Evolutionary conservation across 2,329 filamentous ascomycete genomes (phyloP), one percentile per base, ranked within the genome.

Genomic region (Paracamarosporium sp.): DNA sequence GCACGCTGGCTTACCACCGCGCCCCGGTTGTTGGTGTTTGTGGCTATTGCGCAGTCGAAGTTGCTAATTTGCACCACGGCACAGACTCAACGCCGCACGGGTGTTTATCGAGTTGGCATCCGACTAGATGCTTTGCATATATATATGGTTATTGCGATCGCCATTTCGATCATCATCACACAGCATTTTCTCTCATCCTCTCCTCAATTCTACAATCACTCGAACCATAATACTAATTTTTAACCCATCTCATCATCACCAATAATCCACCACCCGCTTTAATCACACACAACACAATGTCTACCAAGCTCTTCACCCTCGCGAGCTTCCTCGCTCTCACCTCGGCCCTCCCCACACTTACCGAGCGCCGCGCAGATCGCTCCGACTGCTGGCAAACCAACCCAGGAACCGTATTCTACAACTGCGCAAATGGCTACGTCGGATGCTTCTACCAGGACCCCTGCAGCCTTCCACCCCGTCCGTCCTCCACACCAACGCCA

Each of bases 351-450:
- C 52, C 52, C 33, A 50, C 47, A 50, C 22, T 50, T 5, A 28
- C 33, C 9, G 22, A 17, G 22, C 47, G 47, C 24, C 22, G 33
- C 24, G 31, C 47, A 28, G 47, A 38, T 28, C 22, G 22, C 31
- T 40, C 47, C 31, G 47, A 50, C 12, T 50, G 47, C 12, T 48
- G 45, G 45, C 30, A 36, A 36, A 30, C 36, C 13, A 36, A 27
- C 13, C 38, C 56, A 24, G 51, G 50, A 25, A 51, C 51, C 17
- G 9, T 20, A 4, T 57, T 54, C 41, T 57, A 53, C 54, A 52
- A 36, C 25, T 57, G 55, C 31, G 17, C 24, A 5, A 57, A 53
- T 28, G 55, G 55, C 50, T 57, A 57, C 50, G 24, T 44, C 3
- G 55, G 55, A 33, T 57, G 55, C 55, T 56, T 47, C 46, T n/a